Conservation (phyloP, 1,284 basidiomycete genomes). For the Termitomyces sp. region DNA sequence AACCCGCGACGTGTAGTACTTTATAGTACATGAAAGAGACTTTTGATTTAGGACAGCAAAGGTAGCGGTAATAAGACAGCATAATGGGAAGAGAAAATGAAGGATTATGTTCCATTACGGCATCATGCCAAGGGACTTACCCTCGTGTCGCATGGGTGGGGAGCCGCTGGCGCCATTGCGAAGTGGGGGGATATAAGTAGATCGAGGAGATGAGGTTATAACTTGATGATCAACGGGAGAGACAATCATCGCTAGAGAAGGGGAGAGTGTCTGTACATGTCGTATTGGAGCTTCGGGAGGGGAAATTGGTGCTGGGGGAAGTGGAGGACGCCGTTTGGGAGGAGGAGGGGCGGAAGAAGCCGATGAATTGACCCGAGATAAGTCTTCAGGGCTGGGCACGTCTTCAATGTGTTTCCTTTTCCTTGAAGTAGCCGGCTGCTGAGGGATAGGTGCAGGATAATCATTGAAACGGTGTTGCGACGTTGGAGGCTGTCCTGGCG, state of each 20-base stretch:
- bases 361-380: conserved; percentile 18
- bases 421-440: conserved; percentile 19
- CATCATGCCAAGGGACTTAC: conserved; percentile 15
- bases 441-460: conserved; percentile 17
- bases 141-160: conserved; percentile 15
- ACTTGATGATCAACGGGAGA: conserved; percentile 24
- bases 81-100: conserved; percentile 1
- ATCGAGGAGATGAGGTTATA: conserved; percentile 18
- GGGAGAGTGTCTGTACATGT: conserved; percentile 33
- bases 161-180: conserved; percentile 18
- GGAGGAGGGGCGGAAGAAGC: conserved; percentile 20
- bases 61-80: neutral
- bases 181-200: conserved; percentile 18
- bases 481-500: conserved; percentile 37
- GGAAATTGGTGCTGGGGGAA: conserved; percentile 17
- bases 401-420: conserved; percentile 30
- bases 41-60: neutral
- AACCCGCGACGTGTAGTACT: neutral
- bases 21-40: neutral
- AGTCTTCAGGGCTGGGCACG: conserved; percentile 17
- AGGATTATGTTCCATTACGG: conserved; percentile 8
- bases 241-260: conserved; percentile 28
- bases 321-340: conserved; percentile 22
- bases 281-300: conserved; percentile 23
- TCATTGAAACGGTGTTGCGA: conserved; percentile 31